phyloP scores from a whole-genome alignment of 2,329 filamentous ascomycete genomes.

The Chalaropsis ovoidea region DNA sequence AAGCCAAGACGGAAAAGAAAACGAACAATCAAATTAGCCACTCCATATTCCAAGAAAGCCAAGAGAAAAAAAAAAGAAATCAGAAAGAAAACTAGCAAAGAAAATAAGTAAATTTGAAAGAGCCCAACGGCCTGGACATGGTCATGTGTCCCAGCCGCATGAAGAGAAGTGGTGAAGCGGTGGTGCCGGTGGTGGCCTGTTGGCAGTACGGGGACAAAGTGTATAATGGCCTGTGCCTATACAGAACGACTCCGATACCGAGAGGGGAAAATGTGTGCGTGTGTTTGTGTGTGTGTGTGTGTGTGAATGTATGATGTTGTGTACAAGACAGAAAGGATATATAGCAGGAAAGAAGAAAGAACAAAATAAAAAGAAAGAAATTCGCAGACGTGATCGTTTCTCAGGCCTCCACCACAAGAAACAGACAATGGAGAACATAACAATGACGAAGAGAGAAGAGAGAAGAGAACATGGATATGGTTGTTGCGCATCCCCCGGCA shows the following conservation, averaged over 20 bases:
- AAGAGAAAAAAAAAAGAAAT: background rate
- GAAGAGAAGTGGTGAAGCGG: background rate
- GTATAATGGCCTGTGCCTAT: no score
- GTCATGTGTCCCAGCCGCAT: background rate
- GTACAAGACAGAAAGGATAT: background rate
- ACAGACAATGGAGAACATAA: background rate
- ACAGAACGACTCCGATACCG: no score
- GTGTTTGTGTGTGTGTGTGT: background rate
- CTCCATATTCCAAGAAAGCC: conserved; percentile 7
- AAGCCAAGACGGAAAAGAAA: background rate
- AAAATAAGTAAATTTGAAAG: background rate
- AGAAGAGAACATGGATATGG: background rate
- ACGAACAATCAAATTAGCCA: conserved; percentile 7
- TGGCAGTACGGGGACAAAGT: no score
- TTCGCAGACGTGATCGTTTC: background rate
- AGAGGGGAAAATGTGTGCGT: no score
- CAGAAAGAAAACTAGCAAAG: background rate
- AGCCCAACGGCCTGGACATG: background rate
- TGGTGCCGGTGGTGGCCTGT: no score
- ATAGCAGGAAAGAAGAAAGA: background rate
- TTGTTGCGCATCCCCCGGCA: background rate
- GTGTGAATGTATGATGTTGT: background rate
- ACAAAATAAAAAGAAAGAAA: background rate
- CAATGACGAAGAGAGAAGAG: background rate
- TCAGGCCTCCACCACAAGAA: background rate